Evolutionary conservation across 139 green algal species (phyloP).

Genomic region (Volvox reticuliferus): DNA sequence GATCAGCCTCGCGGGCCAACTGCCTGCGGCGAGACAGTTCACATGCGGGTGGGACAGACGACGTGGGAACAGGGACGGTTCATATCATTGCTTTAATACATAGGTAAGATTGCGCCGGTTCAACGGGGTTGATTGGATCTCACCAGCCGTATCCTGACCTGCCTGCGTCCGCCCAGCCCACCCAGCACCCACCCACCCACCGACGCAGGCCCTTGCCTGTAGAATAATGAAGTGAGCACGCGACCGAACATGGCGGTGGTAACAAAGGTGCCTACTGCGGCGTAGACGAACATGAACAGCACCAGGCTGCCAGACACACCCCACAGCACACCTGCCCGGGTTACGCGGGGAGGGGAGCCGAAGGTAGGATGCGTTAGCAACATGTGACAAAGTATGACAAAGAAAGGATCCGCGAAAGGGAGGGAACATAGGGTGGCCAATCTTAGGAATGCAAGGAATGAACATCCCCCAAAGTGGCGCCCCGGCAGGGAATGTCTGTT

Average conservation of each 20-base stretch:
- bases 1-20: constrained; percentile 85
- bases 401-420: too few relatives aligned
- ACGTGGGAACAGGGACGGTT: not conserved
- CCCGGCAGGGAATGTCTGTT: too few relatives aligned
- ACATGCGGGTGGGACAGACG: not conserved
- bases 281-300: constrained; percentile 87
- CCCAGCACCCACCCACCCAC: not conserved
- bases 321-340: constrained; percentile 80
- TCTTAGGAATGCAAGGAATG: too few relatives aligned
- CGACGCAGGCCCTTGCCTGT: constrained; percentile 41
- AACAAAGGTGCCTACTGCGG: constrained; percentile 82
- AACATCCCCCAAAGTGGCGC: too few relatives aligned
- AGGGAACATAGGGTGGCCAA: too few relatives aligned
- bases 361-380: not conserved
- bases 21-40: constrained; percentile 16
- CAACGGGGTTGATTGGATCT: not conserved
- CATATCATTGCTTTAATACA: too few relatives aligned
- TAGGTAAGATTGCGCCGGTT: not conserved
- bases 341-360: not conserved
- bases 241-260: constrained; percentile 87
- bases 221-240: constrained; percentile 81
- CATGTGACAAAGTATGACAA: not conserved
- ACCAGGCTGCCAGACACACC: constrained; percentile 81
- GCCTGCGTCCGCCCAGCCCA: not conserved
- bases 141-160: not conserved